These are phyloP conservation scores for Moricandia arvensis DNA, from an alignment of 345 rosid genomes.

Conservation along the genomic window DNA sequence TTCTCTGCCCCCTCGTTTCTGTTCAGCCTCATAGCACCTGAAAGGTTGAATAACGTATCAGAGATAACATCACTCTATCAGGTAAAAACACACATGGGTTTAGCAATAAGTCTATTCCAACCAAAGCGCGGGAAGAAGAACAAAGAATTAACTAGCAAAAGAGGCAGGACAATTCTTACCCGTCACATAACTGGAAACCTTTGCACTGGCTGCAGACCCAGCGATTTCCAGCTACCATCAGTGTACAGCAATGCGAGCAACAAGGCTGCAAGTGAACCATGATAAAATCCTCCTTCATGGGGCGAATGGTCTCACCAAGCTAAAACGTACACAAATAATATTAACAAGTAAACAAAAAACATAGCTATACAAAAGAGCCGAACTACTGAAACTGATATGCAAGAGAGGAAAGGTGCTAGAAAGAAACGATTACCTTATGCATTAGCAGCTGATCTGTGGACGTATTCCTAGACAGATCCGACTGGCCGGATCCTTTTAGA, in stretches of 20 bases:
- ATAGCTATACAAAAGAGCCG: background rate
- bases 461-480: slow-evolving; percentile 84
- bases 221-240: slow-evolving; percentile 87
- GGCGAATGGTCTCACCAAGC: slow-evolving; percentile 98
- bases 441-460: slow-evolving; percentile 89
- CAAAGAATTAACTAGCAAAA: background rate
- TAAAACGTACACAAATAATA: slow-evolving; percentile 25
- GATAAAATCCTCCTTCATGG: slow-evolving; percentile 99
- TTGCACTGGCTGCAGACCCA: slow-evolving; percentile 96
- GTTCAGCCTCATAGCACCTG: slow-evolving; percentile 88
- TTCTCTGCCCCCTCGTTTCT: slow-evolving; percentile 82
- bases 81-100: slow-evolving; percentile 26
- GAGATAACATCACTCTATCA: background rate
- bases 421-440: slow-evolving; percentile 70
- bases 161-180: slow-evolving; percentile 52
- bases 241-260: slow-evolving; percentile 82
- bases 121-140: background rate
- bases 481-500: slow-evolving; percentile 92
- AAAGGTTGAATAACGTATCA: slow-evolving; percentile 25
- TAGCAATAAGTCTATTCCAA: slow-evolving; percentile 7
- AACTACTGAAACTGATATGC: background rate
- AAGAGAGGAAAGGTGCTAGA: slow-evolving; percentile 10
- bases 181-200: slow-evolving; percentile 86
- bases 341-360: slow-evolving; percentile 17
- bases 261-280: slow-evolving; percentile 98